Base-by-base conservation (phyloP, 1,284 basidiomycete species). In the Rhizopogon parksii region DNA sequence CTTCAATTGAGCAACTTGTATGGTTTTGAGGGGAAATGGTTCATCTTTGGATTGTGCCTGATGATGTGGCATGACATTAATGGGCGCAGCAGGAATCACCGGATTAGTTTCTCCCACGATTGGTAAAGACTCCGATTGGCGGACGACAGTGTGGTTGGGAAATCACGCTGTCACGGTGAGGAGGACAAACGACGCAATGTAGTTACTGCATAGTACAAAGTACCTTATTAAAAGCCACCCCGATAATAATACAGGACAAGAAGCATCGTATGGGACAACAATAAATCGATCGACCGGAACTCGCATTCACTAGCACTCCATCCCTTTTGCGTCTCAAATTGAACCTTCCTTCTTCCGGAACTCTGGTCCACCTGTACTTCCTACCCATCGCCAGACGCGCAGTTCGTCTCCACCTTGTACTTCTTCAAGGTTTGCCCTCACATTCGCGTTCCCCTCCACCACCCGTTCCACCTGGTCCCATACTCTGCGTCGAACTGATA, bases 371-470 rank as follows among this genome's bases (percentile, higher is more conserved):
- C 73, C 71, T n/a, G 70, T 63, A 53, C 68, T 70, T 25, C 88
- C 88, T 27, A 91, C 80, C 88, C 88, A 91, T 51, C 83, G 73
- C 88, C 88, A 91, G 50, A 91, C 88, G 54, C 87, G 79, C 67
- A 83, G 76, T 70, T 91, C 88, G 63, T 91, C 88, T n/a, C 88
- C 95, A 46, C 92, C 94, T 55, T 78, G 76, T 42, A 91, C 80
- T 70, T 98, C 94, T 65, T 91, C 88, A 55, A 95, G 76, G 64
- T 91, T 88, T 24, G 85, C 85, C 51, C 91, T 81, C 15, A 99
- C 91, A 68, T 99, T 99, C 15, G 92, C 83, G 70, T 99, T 99
- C 50, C 82, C 83, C 70, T 99, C 95, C 1, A 99, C 91, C 40
- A 94, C 73, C 45, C 78, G 81, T 64, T 91, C 88, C 38, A 99